Base-by-base conservation (phyloP, 2,329 filamentous ascomycete species). In the Nemania sp. region DNA sequence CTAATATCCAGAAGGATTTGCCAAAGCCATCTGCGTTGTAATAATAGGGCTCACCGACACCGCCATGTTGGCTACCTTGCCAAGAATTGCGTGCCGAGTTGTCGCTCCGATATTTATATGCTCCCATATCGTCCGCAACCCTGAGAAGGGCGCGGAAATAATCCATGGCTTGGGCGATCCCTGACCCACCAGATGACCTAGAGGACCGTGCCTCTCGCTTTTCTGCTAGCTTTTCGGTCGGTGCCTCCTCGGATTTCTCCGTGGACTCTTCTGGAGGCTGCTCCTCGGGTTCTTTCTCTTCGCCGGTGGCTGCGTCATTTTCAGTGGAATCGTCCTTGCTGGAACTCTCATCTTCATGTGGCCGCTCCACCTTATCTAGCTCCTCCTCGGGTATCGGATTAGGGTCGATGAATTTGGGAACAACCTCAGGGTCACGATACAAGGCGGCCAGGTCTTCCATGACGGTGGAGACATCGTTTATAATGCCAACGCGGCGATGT, bases 41-140 rank as follows among this genome's bases (percentile, higher is more conserved):
- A 74, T 87, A 85, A 67, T 83, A 88, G 1, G 85, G 85, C 73
- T 88, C 86, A 15, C 83, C 85, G 26, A 80, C 60, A 1, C 86
- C 86, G 32, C 86, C 86, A 5, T 77, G 80, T 73, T 88, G 86
- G 32, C 81, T 80, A 2, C 73, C 75, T 73, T 88, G 86, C 86
- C 86, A 88, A 11, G 80, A 84, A 74, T 88, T 87, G 32, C 86
- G 79, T 4, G 72, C 69, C 1, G 53, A 68, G 35, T 69, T 72
- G 24, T 73, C 59, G 62, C 71, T 72, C 18, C 74, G 67, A 55
- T 73, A 75, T 75, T 81, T 71, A 63, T 77, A 66, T 45, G 68
- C 62, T 27, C 72, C 73, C 74, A 80, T 79, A 5, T 74, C 74
- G 29, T 80, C 74, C 6, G 72, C 69, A 4, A 76, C 73, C 32